Evolutionary conservation across 306 rosid genomes (phyloP), one percentile per base, ranked within the genome.

Genomic region (Mimosa bimucronata): DNA sequence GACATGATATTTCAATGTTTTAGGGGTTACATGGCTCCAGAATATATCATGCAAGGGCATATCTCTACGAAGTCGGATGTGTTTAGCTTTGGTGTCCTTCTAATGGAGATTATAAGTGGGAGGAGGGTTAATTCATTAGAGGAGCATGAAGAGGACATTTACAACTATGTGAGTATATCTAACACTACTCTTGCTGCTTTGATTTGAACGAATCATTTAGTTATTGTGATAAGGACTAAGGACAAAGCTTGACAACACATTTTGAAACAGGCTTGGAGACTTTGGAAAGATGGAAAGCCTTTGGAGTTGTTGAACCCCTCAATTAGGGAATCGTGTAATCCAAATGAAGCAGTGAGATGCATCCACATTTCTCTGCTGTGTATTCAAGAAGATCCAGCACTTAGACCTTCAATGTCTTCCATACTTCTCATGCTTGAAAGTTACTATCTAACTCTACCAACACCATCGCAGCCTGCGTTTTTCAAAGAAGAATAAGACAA

Each of bases 211-310:
- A 72, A 19, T 50, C 30, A 7, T 21, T 2, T 66, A 10, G 19
- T 73, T 45, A 21, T 0, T 26, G n/a, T 62, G 50, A 44, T 28
- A 71, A 40, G 66, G 7, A 50, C 25, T 12, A n/a, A n/a, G n/a
- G n/a, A n/a, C n/a, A 0, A 2, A 34, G 38, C 38, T 34, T 70
- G 48, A 65, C 75, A 57, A 55, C 19, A 34, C 5, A n/a, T 41
- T 46, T 45, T 83, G 23, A 40, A 82, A 79, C 34, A 87, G 89
- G 77, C 87, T 2, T 86, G 85, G 89, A 71, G 62, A 31, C 73
- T 72, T 42, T 77, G 87, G 89, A 77, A 38, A 40, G 74, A 79
- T 50, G 92, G 86, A 66, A 23, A 77, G 19, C 79, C 83, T 0
- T 23, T 83, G 83, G 81, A 74, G 42, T 23, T 83, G 55, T n/a